phyloP scores from a whole-genome alignment of 805 yeast species.

The Cyberlindnera mycetangii region DNA sequence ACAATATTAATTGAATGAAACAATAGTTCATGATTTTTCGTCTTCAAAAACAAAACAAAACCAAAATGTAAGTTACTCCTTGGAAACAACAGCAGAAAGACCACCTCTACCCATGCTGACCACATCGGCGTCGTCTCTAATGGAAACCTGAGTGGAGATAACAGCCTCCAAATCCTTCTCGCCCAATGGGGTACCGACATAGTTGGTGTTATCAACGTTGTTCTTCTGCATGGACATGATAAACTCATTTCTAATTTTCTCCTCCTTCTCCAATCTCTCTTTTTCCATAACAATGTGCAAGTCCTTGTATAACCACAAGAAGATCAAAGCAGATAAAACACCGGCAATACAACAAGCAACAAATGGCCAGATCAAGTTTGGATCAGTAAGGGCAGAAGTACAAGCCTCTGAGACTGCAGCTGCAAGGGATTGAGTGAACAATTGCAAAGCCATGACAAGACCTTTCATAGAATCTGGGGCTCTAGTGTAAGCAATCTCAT shows the following conservation, averaged over 20 bases:
- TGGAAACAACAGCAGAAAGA: conserved; percentile 3
- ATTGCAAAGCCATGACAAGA: conserved; percentile 48
- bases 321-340: conserved; percentile 53
- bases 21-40: too few species aligned
- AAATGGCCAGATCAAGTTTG: conserved; percentile 68
- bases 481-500: conserved; percentile 81
- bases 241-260: conserved; percentile 14
- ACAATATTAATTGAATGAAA: too few species aligned
- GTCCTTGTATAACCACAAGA: conserved; percentile 36
- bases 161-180: conserved; percentile 6
- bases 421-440: conserved; percentile 73
- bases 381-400: conserved; percentile 63
- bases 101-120: conserved; percentile 2
- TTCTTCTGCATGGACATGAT: conserved; percentile 8
- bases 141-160: conserved; percentile 1
- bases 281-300: conserved; percentile 23
- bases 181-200: background rate
- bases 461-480: conserved; percentile 60
- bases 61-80: background rate
- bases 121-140: conserved; percentile 4
- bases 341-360: conserved; percentile 60
- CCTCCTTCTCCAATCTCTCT: conserved; percentile 22
- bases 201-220: background rate
- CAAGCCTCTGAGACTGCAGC: conserved; percentile 74
- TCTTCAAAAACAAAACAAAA: too few species aligned